Evolutionary conservation across 2,329 filamentous ascomycete genomes (phyloP).

Genomic region (Pestalotiopsis sp.): DNA sequence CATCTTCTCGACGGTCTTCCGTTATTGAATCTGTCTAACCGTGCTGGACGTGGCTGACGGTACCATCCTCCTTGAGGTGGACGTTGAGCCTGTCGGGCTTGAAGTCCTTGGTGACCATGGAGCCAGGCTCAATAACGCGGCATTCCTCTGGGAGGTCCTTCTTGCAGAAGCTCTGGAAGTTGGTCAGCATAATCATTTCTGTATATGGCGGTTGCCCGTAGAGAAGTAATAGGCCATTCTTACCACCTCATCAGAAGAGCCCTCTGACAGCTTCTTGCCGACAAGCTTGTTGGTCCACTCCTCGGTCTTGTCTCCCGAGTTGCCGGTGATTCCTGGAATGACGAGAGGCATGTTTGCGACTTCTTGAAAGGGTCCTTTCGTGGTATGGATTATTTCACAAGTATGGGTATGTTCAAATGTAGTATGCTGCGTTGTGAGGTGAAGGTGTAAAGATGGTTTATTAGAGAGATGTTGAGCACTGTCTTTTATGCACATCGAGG

Average conservation of each 20-base stretch:
- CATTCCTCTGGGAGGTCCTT: constrained; percentile 58
- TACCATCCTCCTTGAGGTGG: constrained; percentile 61
- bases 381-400: not conserved
- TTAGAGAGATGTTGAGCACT: not conserved
- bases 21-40: constrained; percentile 38
- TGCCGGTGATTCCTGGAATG: constrained; percentile 57
- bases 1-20: not conserved
- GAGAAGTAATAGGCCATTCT: constrained; percentile 19
- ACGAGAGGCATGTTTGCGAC: constrained; percentile 65
- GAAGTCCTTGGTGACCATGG: constrained; percentile 62
- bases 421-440: not conserved
- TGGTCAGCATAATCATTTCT: not conserved
- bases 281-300: constrained; percentile 65
- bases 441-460: not conserved
- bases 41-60: constrained; percentile 60
- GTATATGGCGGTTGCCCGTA: not conserved
- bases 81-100: constrained; percentile 59
- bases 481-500: not conserved
- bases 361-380: constrained; percentile 3
- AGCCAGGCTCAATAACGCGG: constrained; percentile 59
- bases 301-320: constrained; percentile 46
- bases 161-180: constrained; percentile 60
- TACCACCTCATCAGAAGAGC: constrained; percentile 55
- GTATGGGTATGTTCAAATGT: not conserved
- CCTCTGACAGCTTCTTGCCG: constrained; percentile 63